Conservation (phyloP, 768 basidiomycete species). For the Termitomyces sp. region DNA sequence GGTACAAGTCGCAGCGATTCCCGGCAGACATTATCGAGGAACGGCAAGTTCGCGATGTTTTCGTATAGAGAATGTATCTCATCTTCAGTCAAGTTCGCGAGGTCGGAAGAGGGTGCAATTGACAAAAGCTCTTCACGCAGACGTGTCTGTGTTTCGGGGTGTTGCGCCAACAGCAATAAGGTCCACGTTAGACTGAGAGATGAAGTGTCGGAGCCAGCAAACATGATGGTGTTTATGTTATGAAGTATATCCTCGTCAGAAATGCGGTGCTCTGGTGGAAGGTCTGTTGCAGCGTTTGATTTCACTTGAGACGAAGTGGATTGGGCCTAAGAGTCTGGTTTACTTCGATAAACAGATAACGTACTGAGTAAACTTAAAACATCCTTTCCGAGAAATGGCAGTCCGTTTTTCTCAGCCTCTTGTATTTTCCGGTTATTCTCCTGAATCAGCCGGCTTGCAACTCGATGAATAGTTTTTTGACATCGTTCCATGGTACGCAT, state of each 20-base stretch:
- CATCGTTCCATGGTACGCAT: conserved; percentile 48
- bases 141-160: conserved; percentile 61
- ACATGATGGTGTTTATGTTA: conserved; percentile 86
- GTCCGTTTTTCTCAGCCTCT: conserved; percentile 51
- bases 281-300: conserved; percentile 71
- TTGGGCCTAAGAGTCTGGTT: neutral
- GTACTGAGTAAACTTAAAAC: conserved; percentile 70
- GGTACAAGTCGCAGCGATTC: conserved; percentile 77
- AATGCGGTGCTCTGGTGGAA: conserved; percentile 65
- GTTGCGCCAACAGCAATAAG: conserved; percentile 64
- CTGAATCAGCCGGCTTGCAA: conserved; percentile 69
- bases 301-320: conserved; percentile 52
- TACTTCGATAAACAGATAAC: conserved; percentile 21
- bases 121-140: conserved; percentile 64
- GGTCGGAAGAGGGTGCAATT: conserved; percentile 33
- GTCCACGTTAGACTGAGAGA: conserved; percentile 84
- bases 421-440: conserved; percentile 72
- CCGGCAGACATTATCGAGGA: conserved; percentile 69
- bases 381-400: conserved; percentile 60
- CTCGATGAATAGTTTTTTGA: conserved; percentile 56
- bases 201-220: conserved; percentile 86
- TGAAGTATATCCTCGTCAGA: conserved; percentile 85
- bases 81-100: conserved; percentile 52
- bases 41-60: conserved; percentile 56
- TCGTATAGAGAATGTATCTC: conserved; percentile 59